Percentiles rank a stretch among this genome's conserved stretches.
Evolutionary conservation across 73 alveolate genomes (phyloP).

Genomic region (Effrenium voratum): DNA sequence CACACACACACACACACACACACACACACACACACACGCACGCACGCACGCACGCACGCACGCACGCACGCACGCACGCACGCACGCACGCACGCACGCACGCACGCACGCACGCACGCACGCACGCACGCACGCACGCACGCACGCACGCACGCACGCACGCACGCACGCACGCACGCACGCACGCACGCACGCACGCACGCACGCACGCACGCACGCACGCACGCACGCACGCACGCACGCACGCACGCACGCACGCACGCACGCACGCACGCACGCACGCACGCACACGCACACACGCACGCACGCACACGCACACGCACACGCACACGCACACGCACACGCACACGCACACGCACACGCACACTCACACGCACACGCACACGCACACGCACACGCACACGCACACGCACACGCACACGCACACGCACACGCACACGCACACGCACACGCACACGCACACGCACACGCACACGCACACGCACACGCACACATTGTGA

Average conservation of each 20-base stretch:
- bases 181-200: conserved; percentile 17
- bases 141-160: background rate
- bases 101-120: background rate
- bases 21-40: background rate
- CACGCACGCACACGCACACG: conserved; percentile 24
- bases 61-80: background rate
- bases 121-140: background rate
- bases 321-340: conserved; percentile 44
- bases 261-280: conserved; percentile 33
- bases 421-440: conserved; percentile 58
- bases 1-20: background rate
- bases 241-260: conserved; percentile 33
- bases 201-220: conserved; percentile 25
- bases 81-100: background rate
- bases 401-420: conserved; percentile 39
- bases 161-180: background rate
- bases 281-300: conserved; percentile 22
- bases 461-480: conserved; percentile 47
- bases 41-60: background rate
- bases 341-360: conserved; percentile 53
- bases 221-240: conserved; percentile 28
- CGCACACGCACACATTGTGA: conserved; percentile 37
- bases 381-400: conserved; percentile 53
- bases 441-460: conserved; percentile 44
- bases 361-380: conserved; percentile 57